Evolutionary conservation across 306 rosid species (phyloP).

Genomic region (Ormosia emarginata): DNA sequence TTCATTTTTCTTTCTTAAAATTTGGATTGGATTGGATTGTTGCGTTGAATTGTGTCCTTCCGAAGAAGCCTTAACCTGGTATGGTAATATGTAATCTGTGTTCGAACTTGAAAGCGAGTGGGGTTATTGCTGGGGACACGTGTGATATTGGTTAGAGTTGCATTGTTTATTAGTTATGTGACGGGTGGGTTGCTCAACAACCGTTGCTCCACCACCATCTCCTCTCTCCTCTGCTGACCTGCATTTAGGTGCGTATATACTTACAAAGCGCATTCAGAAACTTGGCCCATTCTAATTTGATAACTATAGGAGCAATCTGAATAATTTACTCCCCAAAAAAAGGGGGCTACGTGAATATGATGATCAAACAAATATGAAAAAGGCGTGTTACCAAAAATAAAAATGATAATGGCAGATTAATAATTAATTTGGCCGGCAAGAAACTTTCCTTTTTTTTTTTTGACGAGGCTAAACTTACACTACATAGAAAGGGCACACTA

Average conservation of each 20-base stretch:
- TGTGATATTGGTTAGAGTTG: neutral
- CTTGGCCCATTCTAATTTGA: neutral
- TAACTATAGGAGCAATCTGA: no score
- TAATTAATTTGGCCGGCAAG: no score
- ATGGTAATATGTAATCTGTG: neutral
- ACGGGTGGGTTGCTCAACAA: constrained; percentile 34
- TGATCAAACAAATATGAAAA: no score
- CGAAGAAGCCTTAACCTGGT: neutral
- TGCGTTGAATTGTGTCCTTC: neutral
- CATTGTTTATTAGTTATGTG: neutral
- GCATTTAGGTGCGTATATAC: neutral
- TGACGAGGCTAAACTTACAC: no score
- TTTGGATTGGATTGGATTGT: no score
- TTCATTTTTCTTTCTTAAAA: constrained; percentile 26
- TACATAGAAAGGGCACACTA: no score
- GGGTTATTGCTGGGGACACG: constrained; percentile 19
- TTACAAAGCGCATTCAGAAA: neutral
- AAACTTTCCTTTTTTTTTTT: no score
- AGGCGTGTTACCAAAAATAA: no score
- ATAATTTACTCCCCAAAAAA: no score
- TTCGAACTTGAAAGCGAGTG: neutral
- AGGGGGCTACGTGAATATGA: no score
- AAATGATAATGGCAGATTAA: no score
- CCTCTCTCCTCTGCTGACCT: neutral
- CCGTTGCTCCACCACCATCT: neutral